Percentiles rank a stretch among this genome's conserved stretches.
Evolutionary conservation across 768 basidiomycete species (phyloP).

Genomic region (Clitopilus passeckerianus): DNA sequence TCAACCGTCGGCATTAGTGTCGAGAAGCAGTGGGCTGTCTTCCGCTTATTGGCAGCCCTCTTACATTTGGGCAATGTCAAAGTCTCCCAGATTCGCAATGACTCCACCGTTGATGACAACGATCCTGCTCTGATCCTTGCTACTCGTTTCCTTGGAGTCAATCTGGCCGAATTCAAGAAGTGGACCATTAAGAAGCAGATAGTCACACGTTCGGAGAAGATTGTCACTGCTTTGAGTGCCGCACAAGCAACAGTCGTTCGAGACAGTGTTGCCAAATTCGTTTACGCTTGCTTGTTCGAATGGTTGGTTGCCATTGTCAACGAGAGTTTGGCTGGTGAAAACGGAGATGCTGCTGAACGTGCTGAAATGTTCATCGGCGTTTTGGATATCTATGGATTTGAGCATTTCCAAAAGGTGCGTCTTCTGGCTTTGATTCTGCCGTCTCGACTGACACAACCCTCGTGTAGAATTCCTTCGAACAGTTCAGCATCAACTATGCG

Average conservation of each 20-base stretch:
- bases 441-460: no score
- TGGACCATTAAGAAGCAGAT: constrained; percentile 99
- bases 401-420: constrained; percentile 89
- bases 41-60: constrained; percentile 86
- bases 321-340: constrained; percentile 94
- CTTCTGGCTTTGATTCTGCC: background rate
- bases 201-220: constrained; percentile 91
- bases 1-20: constrained; percentile 97
- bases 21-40: constrained; percentile 98
- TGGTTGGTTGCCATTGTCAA: constrained; percentile 98
- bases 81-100: constrained; percentile 73
- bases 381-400: constrained; percentile 95
- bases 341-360: constrained; percentile 81
- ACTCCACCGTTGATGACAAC: constrained; percentile 79
- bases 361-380: constrained; percentile 99
- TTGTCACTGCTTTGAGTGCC: constrained; percentile 79
- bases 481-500: constrained; percentile 99
- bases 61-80: constrained; percentile 98
- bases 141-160: constrained; percentile 87
- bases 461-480: constrained; percentile 81
- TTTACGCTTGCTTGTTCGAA: constrained; percentile 98
- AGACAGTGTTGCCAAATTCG: constrained; percentile 97
- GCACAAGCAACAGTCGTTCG: constrained; percentile 91
- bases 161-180: constrained; percentile 91
- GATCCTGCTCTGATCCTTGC: constrained; percentile 78